These are phyloP conservation scores for Pseudonitzschia multiseries DNA, from an alignment of 108 stramenopile genomes.

Conservation along the genomic window DNA sequence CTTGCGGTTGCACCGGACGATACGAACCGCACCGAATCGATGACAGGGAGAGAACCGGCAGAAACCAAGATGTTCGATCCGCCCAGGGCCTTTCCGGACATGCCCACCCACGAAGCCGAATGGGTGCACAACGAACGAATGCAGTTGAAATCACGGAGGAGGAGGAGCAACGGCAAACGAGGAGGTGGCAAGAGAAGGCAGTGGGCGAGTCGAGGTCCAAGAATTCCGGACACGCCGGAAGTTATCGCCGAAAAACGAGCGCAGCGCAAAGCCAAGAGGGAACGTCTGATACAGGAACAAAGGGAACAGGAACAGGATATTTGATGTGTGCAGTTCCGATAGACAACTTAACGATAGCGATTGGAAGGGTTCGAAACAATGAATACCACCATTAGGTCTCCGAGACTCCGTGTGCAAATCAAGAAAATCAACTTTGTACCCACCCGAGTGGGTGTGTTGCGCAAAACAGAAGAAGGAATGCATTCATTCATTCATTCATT, in stretches of 20 bases:
- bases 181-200: background rate
- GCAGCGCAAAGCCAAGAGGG: constrained; percentile 47
- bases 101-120: constrained; percentile 71
- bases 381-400: no score
- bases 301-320: background rate
- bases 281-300: constrained; percentile 30
- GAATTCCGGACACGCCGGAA: constrained; percentile 46
- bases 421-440: no score
- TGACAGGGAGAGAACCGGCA: background rate
- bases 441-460: no score
- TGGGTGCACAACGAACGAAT: constrained; percentile 76
- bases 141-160: constrained; percentile 48
- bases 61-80: constrained; percentile 21
- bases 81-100: constrained; percentile 58
- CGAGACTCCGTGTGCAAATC: no score
- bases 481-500: no score
- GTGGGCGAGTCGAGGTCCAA: background rate
- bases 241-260: constrained; percentile 48
- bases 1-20: background rate
- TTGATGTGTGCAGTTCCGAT: no score
- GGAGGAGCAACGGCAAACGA: background rate
- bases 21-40: background rate
- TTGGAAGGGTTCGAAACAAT: no score
- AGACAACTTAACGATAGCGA: no score
- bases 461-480: no score